Evolutionary conservation across 164 flowering plant genomes (phyloP).

Genomic region (Umbilicus rupestris): DNA sequence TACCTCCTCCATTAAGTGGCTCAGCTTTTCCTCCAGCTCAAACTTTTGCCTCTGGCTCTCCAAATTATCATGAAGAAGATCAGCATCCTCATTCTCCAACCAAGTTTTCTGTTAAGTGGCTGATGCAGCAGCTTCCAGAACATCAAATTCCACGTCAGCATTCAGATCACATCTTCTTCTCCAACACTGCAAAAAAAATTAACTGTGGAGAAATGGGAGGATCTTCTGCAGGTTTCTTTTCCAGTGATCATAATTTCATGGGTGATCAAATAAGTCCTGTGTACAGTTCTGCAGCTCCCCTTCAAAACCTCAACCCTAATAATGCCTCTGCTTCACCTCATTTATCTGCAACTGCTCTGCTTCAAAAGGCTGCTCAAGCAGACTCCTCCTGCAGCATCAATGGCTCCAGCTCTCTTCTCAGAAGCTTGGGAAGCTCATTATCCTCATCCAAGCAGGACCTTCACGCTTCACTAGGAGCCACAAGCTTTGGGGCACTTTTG

Average conservation of each 20-base stretch:
- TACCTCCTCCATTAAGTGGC: conserved; percentile 24
- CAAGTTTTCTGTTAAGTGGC: conserved; percentile 27
- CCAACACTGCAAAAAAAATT: conserved; percentile 18
- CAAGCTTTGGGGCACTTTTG: conserved; percentile 20
- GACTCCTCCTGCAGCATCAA: conserved; percentile 36
- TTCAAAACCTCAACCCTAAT: conserved; percentile 16
- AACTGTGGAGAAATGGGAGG: conserved; percentile 15
- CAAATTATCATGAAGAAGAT: conserved; percentile 19
- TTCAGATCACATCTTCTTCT: conserved; percentile 19
- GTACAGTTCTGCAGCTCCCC: conserved; percentile 15
- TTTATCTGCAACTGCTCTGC: conserved; percentile 64
- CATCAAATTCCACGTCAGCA: conserved; percentile 10
- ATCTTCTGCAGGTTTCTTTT: conserved; percentile 11
- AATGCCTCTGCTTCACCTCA: conserved; percentile 13
- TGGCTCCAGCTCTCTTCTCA: conserved; percentile 17
- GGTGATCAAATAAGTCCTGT: conserved; percentile 27
- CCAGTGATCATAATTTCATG: conserved; percentile 20
- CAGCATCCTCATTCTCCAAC: conserved; percentile 23
- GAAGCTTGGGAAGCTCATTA: conserved; percentile 12
- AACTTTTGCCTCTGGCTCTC: conserved; percentile 19
- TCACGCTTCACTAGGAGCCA: conserved; percentile 12
- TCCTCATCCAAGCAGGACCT: neutral
- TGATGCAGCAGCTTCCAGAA: conserved; percentile 40
- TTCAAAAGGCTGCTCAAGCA: conserved; percentile 57
- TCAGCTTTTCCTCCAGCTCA: conserved; percentile 22